A percentile compares a stretch with the other conserved stretches of the same genome.
phyloP scores from a whole-genome alignment of 768 basidiomycete species.

The Xanthoconium stramineum region DNA sequence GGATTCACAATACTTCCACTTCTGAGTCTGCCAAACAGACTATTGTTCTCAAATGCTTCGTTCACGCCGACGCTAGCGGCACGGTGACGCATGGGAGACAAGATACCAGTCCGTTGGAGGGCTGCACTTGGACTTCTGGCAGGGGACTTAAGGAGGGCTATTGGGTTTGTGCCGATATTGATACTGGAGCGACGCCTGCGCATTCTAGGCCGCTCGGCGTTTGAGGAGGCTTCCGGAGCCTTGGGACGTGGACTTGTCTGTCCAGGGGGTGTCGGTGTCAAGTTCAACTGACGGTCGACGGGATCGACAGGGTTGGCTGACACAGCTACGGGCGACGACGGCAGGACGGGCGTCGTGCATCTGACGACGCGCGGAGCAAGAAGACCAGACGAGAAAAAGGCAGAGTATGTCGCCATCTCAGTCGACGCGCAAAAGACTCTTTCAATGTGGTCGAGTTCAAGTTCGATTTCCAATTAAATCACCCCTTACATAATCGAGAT shows the following conservation, averaged over 20 bases:
- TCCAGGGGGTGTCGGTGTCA: slow-evolving; percentile 35
- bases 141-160: slow-evolving; percentile 58
- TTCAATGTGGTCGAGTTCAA: slow-evolving; percentile 14
- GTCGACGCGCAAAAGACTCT: no score
- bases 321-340: slow-evolving; percentile 22
- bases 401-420: slow-evolving; percentile 54
- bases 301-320: slow-evolving; percentile 26
- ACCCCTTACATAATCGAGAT: slow-evolving; percentile 18
- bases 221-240: slow-evolving; percentile 16
- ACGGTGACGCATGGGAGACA: slow-evolving; percentile 40
- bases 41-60: slow-evolving; percentile 36
- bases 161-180: slow-evolving; percentile 50
- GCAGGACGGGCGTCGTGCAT: slow-evolving; percentile 23
- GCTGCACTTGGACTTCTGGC: slow-evolving; percentile 49
- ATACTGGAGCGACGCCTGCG: slow-evolving; percentile 65
- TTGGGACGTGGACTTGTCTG: slow-evolving; percentile 27
- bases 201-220: slow-evolving; percentile 39
- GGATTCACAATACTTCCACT: slow-evolving; percentile 47
- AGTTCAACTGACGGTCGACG: slow-evolving; percentile 35
- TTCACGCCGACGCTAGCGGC: slow-evolving; percentile 42
- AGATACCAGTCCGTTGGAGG: slow-evolving; percentile 43
- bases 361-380: slow-evolving; percentile 45
- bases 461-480: slow-evolving; percentile 11
- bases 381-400: slow-evolving; percentile 69
- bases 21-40: slow-evolving; percentile 50